phyloP scores from a whole-genome alignment of 495 filamentous ascomycete genomes.

The Aspergillus indologenus region DNA sequence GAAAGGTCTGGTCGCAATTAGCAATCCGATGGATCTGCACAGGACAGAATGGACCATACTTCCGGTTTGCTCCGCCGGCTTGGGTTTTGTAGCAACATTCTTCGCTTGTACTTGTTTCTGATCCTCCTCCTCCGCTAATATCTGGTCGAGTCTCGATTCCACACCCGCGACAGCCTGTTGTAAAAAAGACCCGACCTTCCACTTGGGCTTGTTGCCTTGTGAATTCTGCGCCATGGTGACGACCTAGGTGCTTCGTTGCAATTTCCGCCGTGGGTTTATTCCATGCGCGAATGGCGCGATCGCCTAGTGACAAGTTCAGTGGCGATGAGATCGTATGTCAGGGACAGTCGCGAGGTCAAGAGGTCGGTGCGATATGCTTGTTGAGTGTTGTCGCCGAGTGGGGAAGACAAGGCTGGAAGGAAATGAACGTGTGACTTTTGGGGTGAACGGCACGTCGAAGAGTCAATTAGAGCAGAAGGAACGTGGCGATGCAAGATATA shows the following conservation, averaged over 20 bases:
- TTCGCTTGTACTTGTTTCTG: conserved; percentile 27
- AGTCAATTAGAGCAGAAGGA: background rate
- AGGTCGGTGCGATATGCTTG: conserved; percentile 22
- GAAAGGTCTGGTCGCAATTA: conserved; percentile 46
- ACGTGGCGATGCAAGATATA: conserved; percentile 1
- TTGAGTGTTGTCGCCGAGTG: conserved; percentile 16
- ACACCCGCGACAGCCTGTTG: conserved; percentile 91
- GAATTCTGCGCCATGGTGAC: conserved; percentile 40
- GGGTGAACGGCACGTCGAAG: conserved; percentile 1
- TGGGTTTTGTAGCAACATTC: conserved; percentile 22
- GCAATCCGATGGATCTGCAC: conserved; percentile 5
- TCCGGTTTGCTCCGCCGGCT: conserved; percentile 20
- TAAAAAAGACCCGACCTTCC: conserved; percentile 69
- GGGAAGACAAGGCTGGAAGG: conserved; percentile 6
- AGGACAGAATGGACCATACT: conserved; percentile 17
- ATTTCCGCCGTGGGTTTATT: background rate
- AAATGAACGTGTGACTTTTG: conserved; percentile 1
- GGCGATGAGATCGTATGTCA: conserved; percentile 18
- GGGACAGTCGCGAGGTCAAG: conserved; percentile 15
- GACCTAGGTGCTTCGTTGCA: background rate
- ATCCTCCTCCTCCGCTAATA: conserved; percentile 75
- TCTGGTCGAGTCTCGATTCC: conserved; percentile 88
- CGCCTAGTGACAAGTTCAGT: background rate
- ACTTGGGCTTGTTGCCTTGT: conserved; percentile 37
- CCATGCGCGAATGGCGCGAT: background rate